Percentiles rank a stretch among this genome's conserved stretches.
Evolutionary conservation across 352 stramenopile species (phyloP).

Genomic region (Thraustochytrium sp.): DNA sequence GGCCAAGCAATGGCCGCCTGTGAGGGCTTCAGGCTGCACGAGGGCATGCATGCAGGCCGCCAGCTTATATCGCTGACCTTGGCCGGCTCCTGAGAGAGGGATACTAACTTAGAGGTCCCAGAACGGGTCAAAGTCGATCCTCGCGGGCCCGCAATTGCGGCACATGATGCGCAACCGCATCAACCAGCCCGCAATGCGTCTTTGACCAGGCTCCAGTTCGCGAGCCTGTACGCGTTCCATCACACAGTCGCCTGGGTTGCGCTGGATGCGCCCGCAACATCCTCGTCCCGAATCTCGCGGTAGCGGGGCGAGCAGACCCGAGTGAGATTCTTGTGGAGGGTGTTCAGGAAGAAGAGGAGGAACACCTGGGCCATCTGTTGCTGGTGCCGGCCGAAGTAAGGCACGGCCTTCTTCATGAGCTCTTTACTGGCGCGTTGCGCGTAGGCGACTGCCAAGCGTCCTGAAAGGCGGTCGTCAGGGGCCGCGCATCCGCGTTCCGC

Average conservation of each 20-base stretch:
- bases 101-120: conserved; percentile 70
- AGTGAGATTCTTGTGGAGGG: conserved; percentile 74
- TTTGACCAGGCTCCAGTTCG: conserved; percentile 64
- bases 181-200: conserved; percentile 74
- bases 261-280: conserved; percentile 50
- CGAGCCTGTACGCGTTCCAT: conserved; percentile 68
- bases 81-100: conserved; percentile 30
- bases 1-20: neutral
- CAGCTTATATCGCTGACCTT: neutral
- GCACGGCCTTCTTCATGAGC: conserved; percentile 64
- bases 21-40: neutral
- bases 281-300: conserved; percentile 60
- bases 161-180: conserved; percentile 68
- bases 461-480: neutral
- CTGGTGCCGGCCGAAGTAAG: conserved; percentile 66
- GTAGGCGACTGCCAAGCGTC: conserved; percentile 49
- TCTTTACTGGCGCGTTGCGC: conserved; percentile 64
- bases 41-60: neutral
- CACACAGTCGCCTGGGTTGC: conserved; percentile 61
- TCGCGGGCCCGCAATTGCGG: conserved; percentile 63
- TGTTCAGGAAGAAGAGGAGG: conserved; percentile 68
- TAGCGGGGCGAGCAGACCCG: conserved; percentile 65
- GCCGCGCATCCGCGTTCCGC: neutral
- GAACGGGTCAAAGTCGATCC: conserved; percentile 72
- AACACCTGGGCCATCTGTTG: conserved; percentile 76